These are phyloP conservation scores for Trichoderma lentiforme DNA, from an alignment of 2,329 filamentous ascomycete species.

Conservation along the genomic window DNA sequence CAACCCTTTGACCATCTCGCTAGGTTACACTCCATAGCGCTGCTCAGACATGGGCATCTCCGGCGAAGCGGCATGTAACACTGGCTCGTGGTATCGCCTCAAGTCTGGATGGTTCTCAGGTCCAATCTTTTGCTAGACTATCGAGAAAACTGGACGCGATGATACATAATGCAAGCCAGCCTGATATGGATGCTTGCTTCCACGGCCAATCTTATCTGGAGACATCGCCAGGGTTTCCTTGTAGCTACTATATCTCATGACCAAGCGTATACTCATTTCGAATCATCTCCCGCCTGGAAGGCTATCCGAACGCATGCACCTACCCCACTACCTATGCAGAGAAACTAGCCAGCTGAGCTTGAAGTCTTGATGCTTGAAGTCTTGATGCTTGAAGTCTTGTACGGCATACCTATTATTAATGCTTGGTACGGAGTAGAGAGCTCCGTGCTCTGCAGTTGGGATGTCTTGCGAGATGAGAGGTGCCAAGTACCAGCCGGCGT, in stretches of 20 bases:
- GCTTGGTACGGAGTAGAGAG: background rate
- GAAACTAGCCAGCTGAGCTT: background rate
- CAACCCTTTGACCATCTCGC: background rate
- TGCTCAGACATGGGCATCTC: background rate
- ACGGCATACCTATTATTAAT: background rate
- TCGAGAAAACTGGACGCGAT: background rate
- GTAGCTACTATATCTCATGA: background rate
- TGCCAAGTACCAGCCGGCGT: background rate
- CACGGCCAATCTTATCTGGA: background rate
- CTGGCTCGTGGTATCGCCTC: slow-evolving; percentile 5
- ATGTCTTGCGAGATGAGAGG: background rate
- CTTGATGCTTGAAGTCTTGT: background rate
- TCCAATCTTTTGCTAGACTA: background rate
- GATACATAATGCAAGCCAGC: background rate
- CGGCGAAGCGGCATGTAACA: slow-evolving; percentile 16
- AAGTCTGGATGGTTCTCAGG: background rate
- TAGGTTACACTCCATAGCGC: slow-evolving; percentile 14
- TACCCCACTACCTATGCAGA: background rate
- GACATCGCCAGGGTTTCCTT: background rate
- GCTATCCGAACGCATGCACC: background rate
- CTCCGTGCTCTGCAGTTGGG: background rate
- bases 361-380: background rate
- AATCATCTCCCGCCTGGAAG: background rate
- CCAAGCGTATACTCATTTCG: background rate
- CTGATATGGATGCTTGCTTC: background rate